Evolutionary conservation across 352 stramenopile species (phyloP).

Genomic region (Peronosclerospora sorghi): DNA sequence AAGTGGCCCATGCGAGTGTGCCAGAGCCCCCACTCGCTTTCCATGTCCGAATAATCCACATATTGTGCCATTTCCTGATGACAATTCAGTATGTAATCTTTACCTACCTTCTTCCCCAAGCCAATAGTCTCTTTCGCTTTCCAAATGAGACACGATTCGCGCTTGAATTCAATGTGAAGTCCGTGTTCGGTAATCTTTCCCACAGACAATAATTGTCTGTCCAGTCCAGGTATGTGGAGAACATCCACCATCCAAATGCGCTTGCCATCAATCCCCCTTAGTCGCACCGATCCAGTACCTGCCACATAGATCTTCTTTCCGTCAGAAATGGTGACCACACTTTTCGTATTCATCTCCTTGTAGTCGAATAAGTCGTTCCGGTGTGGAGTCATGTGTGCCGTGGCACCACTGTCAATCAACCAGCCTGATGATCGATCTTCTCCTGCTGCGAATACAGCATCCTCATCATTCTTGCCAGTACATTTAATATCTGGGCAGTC

Average conservation of each 20-base stretch:
- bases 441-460: neutral
- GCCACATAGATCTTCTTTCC: constrained; percentile 4
- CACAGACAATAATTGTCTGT: constrained; percentile 9
- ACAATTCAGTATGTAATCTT: constrained; percentile 4
- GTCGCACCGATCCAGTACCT: neutral
- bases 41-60: constrained; percentile 3
- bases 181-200: constrained; percentile 4
- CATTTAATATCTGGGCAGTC: neutral
- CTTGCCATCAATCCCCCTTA: neutral
- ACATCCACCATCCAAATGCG: constrained; percentile 3
- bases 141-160: constrained; percentile 2
- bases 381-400: constrained; percentile 6
- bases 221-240: constrained; percentile 9
- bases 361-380: constrained; percentile 2
- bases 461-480: neutral
- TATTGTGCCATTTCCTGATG: constrained; percentile 2
- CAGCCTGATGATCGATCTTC: neutral
- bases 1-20: constrained; percentile 2
- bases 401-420: constrained; percentile 14
- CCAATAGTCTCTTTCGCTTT: neutral
- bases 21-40: constrained; percentile 12
- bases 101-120: neutral
- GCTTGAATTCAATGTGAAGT: constrained; percentile 6
- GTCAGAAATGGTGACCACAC: constrained; percentile 9
- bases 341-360: too few species aligned